phyloP scores from a whole-genome alignment of 495 filamentous ascomycete species.

The Neurospora terricola region DNA sequence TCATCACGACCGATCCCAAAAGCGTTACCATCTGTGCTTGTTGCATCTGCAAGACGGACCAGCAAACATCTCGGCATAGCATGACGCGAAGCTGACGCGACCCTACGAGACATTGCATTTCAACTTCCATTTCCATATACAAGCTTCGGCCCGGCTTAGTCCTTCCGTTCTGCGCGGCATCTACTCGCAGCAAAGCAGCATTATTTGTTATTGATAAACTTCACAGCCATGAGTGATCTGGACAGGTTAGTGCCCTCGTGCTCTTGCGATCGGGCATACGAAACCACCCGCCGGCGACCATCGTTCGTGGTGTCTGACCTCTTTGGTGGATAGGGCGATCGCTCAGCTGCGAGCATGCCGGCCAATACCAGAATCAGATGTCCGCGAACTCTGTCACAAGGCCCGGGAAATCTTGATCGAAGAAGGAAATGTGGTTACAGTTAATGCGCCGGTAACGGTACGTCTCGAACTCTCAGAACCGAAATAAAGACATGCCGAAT shows the following conservation, averaged over 20 bases:
- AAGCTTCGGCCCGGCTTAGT: neutral
- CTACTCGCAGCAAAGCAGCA: neutral
- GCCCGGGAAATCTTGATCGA: constrained; percentile 93
- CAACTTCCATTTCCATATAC: neutral
- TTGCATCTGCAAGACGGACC: neutral
- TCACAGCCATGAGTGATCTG: constrained; percentile 19
- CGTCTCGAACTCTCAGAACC: neutral
- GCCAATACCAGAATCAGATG: constrained; percentile 89
- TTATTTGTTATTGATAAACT: neutral
- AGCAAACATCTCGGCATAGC: neutral
- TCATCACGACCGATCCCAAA: neutral
- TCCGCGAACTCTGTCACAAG: constrained; percentile 95
- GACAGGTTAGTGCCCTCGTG: constrained; percentile 15
- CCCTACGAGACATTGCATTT: neutral
- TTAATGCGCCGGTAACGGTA: constrained; percentile 90
- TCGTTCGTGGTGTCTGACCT: neutral
- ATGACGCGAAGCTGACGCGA: constrained; percentile 5
- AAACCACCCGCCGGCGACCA: constrained; percentile 3
- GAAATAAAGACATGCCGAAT: neutral
- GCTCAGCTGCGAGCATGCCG: constrained; percentile 88
- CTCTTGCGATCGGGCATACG: constrained; percentile 39
- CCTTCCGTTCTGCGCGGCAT: neutral
- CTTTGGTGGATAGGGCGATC: constrained; percentile 58
- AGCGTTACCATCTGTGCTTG: neutral
- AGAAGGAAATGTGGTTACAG: constrained; percentile 94